These are phyloP conservation scores for Aspergillus funiculosus DNA, from an alignment of 495 filamentous ascomycete genomes.

Conservation along the genomic window DNA sequence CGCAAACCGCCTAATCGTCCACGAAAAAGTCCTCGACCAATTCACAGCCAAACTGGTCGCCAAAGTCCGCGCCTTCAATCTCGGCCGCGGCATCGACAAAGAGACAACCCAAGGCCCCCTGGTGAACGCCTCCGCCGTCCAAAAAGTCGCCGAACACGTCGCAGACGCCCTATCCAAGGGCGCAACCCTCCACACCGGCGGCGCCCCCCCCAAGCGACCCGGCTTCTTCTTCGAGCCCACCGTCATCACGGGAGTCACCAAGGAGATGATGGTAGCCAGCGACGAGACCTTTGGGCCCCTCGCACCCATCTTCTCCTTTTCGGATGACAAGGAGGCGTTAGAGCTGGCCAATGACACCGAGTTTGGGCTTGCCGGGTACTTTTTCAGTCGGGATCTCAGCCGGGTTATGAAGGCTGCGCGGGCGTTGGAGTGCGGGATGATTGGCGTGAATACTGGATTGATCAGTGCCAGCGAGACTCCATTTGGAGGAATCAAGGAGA, in stretches of 20 bases:
- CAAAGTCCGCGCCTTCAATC: conserved; percentile 58
- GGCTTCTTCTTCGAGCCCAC: conserved; percentile 67
- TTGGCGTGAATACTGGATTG: conserved; percentile 31
- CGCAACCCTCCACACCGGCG: conserved; percentile 15
- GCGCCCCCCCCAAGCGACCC: conserved; percentile 46
- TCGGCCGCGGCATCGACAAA: conserved; percentile 62
- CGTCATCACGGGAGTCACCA: conserved; percentile 57
- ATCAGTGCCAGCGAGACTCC: conserved; percentile 27
- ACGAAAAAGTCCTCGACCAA: conserved; percentile 22
- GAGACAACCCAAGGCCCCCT: conserved; percentile 67
- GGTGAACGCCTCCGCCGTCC: conserved; percentile 61
- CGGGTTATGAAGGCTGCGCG: conserved; percentile 20
- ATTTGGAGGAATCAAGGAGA: conserved; percentile 50
- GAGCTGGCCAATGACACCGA: conserved; percentile 23
- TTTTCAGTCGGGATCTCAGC: conserved; percentile 24
- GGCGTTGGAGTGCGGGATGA: conserved; percentile 25
- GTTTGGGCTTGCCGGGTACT: conserved; percentile 29
- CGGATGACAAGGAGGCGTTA: conserved; percentile 25
- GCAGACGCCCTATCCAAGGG: conserved; percentile 56
- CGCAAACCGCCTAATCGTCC: conserved; percentile 61
- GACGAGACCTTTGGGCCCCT: conserved; percentile 35
- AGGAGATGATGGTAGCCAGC: conserved; percentile 29
- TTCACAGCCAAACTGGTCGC: conserved; percentile 49
- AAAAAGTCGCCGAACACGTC: conserved; percentile 66
- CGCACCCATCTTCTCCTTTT: conserved; percentile 22